Evolutionary conservation across 2,329 filamentous ascomycete genomes (phyloP).

Genomic region (Nigrospora osmanthi): DNA sequence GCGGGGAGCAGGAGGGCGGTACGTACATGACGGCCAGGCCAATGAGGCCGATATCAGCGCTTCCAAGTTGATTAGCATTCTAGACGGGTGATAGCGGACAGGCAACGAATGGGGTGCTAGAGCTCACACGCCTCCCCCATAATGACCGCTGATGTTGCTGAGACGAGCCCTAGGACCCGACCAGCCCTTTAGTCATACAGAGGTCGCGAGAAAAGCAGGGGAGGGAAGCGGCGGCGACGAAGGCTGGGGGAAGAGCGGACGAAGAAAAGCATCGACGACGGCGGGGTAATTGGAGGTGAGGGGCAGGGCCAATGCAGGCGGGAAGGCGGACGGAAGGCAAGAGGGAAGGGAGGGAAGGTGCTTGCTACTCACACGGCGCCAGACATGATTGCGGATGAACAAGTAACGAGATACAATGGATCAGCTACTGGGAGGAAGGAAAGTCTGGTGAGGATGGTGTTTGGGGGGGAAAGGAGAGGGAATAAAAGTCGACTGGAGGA

Average conservation of each 20-base stretch:
- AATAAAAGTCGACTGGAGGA: no score
- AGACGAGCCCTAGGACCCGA: slow-evolving; percentile 58
- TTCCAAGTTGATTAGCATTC: slow-evolving; percentile 51
- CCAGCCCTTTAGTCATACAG: slow-evolving; percentile 19
- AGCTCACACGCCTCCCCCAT: slow-evolving; percentile 52
- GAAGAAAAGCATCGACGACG: slow-evolving; percentile 8
- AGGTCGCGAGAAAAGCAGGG: slow-evolving; percentile 14
- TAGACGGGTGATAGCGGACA: slow-evolving; percentile 18
- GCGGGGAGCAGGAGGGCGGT: background rate
- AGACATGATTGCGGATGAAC: slow-evolving; percentile 46
- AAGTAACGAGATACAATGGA: slow-evolving; percentile 1
- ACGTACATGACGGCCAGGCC: slow-evolving; percentile 84
- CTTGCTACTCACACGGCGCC: slow-evolving; percentile 58
- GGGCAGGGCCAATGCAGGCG: background rate
- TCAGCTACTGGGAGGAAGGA: background rate
- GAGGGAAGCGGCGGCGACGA: slow-evolving; percentile 5
- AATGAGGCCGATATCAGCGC: slow-evolving; percentile 86
- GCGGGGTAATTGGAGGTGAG: slow-evolving; percentile 8
- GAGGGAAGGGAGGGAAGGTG: slow-evolving; percentile 14
- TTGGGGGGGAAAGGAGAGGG: no score
- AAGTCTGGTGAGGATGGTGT: no score
- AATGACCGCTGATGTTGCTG: slow-evolving; percentile 54
- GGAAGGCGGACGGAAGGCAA: slow-evolving; percentile 5
- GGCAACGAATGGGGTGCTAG: slow-evolving; percentile 8
- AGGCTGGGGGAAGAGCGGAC: slow-evolving; percentile 12